A percentile compares a stretch with the other conserved stretches of the same genome.
phyloP scores from a whole-genome alignment of 2,329 filamentous ascomycete genomes.

The Alternaria sp. region DNA sequence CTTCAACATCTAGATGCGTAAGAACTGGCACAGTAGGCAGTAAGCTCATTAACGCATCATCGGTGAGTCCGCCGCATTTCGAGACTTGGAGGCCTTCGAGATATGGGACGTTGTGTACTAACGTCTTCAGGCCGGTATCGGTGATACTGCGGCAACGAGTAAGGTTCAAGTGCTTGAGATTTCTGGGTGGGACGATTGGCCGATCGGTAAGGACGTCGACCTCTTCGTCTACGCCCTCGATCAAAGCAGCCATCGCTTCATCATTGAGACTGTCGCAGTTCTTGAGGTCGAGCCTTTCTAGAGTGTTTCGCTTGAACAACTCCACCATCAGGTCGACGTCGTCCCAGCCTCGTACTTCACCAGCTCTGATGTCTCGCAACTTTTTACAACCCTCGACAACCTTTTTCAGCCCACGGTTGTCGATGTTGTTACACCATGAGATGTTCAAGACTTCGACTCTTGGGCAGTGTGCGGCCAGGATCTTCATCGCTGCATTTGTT shows the following conservation, averaged over 20 bases:
- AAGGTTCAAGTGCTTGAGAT: constrained; percentile 83
- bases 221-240: constrained; percentile 78
- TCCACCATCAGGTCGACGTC: constrained; percentile 74
- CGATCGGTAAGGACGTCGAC: constrained; percentile 81
- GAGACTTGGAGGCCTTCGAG: constrained; percentile 85
- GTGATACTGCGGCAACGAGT: constrained; percentile 80
- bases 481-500: constrained; percentile 84
- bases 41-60: constrained; percentile 75
- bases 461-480: constrained; percentile 81
- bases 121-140: constrained; percentile 71
- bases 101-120: constrained; percentile 78
- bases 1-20: constrained; percentile 89
- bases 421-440: constrained; percentile 90
- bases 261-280: constrained; percentile 83
- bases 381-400: constrained; percentile 76
- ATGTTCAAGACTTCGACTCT: constrained; percentile 86
- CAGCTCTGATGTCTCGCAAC: constrained; percentile 80
- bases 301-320: constrained; percentile 79
- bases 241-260: constrained; percentile 73
- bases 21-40: constrained; percentile 78
- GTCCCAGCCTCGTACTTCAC: constrained; percentile 82
- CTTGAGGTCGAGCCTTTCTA: constrained; percentile 83
- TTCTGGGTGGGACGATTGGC: constrained; percentile 78
- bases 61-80: constrained; percentile 76
- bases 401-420: constrained; percentile 75